Conservation (phyloP, 495 filamentous ascomycete genomes). For the Penicilliopsis zonata region DNA sequence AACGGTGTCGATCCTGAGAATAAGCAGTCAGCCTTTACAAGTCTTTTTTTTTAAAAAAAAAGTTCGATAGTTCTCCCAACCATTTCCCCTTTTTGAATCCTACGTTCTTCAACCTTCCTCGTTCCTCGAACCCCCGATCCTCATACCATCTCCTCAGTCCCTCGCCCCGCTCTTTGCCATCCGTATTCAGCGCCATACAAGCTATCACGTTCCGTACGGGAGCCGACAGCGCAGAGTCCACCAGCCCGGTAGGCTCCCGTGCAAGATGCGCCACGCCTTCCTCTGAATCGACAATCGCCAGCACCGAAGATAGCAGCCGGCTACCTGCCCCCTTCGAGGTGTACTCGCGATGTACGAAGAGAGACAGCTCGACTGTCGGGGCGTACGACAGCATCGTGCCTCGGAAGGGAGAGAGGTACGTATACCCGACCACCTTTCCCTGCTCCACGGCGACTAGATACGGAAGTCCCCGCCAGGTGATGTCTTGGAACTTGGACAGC, state of each 20-base stretch:
- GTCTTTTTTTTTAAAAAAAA: not conserved
- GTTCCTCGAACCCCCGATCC: conserved; percentile 13
- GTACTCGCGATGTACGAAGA: conserved; percentile 16
- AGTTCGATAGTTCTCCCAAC: no score
- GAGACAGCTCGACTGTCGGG: conserved; percentile 15
- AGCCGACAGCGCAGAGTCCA: not conserved
- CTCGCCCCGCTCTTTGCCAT: conserved; percentile 10
- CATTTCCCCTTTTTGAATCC: not conserved
- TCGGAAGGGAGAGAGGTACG: conserved; percentile 15
- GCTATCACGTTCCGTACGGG: conserved; percentile 16
- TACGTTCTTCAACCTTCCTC: conserved; percentile 10
- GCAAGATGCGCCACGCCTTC: conserved; percentile 1
- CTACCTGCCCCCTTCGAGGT: conserved; percentile 9
- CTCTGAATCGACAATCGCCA: conserved; percentile 6
- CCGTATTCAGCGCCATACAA: conserved; percentile 15
- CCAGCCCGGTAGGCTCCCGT: not conserved
- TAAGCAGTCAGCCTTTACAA: not conserved
- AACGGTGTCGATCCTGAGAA: not conserved
- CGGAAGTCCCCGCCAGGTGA: conserved; percentile 9
- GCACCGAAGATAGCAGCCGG: conserved; percentile 6
- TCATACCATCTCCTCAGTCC: conserved; percentile 12
- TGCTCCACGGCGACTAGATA: conserved; percentile 15
- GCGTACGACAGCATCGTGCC: conserved; percentile 15
- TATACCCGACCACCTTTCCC: conserved; percentile 12
- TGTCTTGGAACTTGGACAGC: conserved; percentile 7